phyloP scores from a whole-genome alignment of 2,329 filamentous ascomycete genomes.

The Diaporthe citriasiana region DNA sequence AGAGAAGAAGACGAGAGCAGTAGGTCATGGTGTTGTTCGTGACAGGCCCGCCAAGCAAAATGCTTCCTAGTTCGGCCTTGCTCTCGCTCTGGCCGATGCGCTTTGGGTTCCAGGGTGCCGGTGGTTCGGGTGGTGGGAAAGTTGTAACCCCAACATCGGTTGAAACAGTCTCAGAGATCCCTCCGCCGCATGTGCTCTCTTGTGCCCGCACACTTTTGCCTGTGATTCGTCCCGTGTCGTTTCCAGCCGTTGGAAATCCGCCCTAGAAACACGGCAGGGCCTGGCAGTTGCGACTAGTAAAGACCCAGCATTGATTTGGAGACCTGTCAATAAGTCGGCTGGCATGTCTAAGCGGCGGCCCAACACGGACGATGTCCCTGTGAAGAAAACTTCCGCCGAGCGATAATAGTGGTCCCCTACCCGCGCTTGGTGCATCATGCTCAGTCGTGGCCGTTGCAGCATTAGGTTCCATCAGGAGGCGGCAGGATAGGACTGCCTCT shows the following conservation, averaged over 20 bases:
- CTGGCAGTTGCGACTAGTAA: slow-evolving; percentile 5
- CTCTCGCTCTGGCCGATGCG: slow-evolving; percentile 26
- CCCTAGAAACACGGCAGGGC: slow-evolving; percentile 22
- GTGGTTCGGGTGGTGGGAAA: slow-evolving; percentile 31
- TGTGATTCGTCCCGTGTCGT: slow-evolving; percentile 31
- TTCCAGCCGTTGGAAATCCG: slow-evolving; percentile 28
- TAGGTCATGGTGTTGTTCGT: slow-evolving; percentile 12
- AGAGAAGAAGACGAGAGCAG: slow-evolving; percentile 12
- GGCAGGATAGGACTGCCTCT: not conserved
- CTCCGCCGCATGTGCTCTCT: slow-evolving; percentile 12
- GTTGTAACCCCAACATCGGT: slow-evolving; percentile 34
- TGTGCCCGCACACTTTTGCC: slow-evolving; percentile 3
- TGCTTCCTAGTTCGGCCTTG: slow-evolving; percentile 18
- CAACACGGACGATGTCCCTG: slow-evolving; percentile 7
- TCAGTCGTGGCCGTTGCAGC: slow-evolving; percentile 17
- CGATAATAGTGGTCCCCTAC: not conserved
- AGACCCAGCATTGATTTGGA: slow-evolving; percentile 11
- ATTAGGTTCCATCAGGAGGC: not conserved
- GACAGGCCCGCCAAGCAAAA: slow-evolving; percentile 9
- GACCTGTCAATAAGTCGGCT: slow-evolving; percentile 27
- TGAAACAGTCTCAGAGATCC: slow-evolving; percentile 33
- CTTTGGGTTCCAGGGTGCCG: slow-evolving; percentile 23
- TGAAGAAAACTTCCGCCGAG: not conserved
- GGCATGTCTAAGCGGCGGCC: slow-evolving; percentile 29
- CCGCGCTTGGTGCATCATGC: slow-evolving; percentile 15